These are phyloP conservation scores for Phytophthora litchii DNA, from an alignment of 352 stramenopile genomes.

Conservation along the genomic window DNA sequence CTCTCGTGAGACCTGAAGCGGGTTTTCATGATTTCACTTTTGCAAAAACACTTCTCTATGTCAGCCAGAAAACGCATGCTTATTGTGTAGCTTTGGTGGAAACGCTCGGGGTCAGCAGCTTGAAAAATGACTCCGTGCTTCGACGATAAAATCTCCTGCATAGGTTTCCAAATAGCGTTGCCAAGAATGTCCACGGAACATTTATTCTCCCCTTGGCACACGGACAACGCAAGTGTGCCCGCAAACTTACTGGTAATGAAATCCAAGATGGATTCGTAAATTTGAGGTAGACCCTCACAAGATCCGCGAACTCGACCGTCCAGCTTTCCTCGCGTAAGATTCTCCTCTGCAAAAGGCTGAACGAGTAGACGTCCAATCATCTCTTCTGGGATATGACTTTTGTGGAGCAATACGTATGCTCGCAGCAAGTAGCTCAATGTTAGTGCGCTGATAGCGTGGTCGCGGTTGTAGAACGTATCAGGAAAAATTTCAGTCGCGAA, in stretches of 20 bases:
- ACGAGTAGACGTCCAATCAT: conserved; percentile 83
- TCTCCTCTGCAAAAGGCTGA: conserved; percentile 79
- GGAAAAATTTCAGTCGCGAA: conserved; percentile 88
- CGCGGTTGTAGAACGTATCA: conserved; percentile 87
- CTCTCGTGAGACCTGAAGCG: conserved; percentile 78
- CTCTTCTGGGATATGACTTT: conserved; percentile 78
- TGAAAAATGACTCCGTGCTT: conserved; percentile 88
- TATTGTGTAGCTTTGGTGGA: conserved; percentile 83
- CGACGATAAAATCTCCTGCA: conserved; percentile 64
- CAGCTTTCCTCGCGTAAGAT: conserved; percentile 75
- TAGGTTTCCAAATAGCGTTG: conserved; percentile 83
- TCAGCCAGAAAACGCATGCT: conserved; percentile 73
- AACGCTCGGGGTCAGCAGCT: conserved; percentile 73
- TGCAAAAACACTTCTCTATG: conserved; percentile 64
- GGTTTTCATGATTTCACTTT: conserved; percentile 55
- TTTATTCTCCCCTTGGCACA: conserved; percentile 74
- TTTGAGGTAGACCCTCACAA: conserved; percentile 71
- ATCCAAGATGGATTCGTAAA: conserved; percentile 76
- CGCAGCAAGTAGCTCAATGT: conserved; percentile 76
- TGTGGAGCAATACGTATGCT: conserved; percentile 78
- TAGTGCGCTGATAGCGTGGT: conserved; percentile 68
- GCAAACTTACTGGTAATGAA: conserved; percentile 79
- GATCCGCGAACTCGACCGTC: conserved; percentile 76
- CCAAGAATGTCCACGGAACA: conserved; percentile 80
- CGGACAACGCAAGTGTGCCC: conserved; percentile 55